A percentile compares a stretch with the other conserved stretches of the same genome.
Conservation (phyloP, 1,284 basidiomycete species). For the Rhodotorula sp. region DNA sequence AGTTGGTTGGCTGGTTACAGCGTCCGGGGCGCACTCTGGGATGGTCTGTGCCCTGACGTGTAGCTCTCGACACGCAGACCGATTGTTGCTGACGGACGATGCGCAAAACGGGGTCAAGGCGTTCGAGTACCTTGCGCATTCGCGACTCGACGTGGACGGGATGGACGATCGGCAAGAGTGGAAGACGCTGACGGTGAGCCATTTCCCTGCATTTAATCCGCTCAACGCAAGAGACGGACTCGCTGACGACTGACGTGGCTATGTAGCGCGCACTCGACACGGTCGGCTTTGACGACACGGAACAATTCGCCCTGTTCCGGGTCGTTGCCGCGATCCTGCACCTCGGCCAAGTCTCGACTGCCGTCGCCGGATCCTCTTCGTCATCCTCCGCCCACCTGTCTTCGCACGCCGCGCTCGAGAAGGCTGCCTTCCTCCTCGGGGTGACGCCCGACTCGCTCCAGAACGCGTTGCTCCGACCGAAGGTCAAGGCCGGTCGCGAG, state of each 20-base stretch:
- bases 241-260: background rate
- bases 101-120: conserved; percentile 63
- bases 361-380: conserved; percentile 56
- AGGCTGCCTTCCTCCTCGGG: conserved; percentile 88
- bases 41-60: background rate
- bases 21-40: no score
- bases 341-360: conserved; percentile 77
- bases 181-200: conserved; percentile 57
- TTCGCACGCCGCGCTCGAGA: conserved; percentile 57
- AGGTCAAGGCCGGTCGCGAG: conserved; percentile 90
- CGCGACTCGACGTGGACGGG: conserved; percentile 85
- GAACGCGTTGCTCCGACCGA: conserved; percentile 80
- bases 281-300: conserved; percentile 77
- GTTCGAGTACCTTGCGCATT: conserved; percentile 89
- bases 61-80: conserved; percentile 54
- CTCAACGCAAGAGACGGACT: background rate
- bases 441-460: conserved; percentile 77
- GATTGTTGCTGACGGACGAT: conserved; percentile 60
- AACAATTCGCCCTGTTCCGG: conserved; percentile 93
- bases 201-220: no score
- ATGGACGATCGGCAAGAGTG: conserved; percentile 91
- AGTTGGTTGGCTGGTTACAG: background rate
- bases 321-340: conserved; percentile 90
- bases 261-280: conserved; percentile 70
- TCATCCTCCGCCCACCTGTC: conserved; percentile 82